phyloP scores from a whole-genome alignment of 2,329 filamentous ascomycete species.

The Fusarium sp. region DNA sequence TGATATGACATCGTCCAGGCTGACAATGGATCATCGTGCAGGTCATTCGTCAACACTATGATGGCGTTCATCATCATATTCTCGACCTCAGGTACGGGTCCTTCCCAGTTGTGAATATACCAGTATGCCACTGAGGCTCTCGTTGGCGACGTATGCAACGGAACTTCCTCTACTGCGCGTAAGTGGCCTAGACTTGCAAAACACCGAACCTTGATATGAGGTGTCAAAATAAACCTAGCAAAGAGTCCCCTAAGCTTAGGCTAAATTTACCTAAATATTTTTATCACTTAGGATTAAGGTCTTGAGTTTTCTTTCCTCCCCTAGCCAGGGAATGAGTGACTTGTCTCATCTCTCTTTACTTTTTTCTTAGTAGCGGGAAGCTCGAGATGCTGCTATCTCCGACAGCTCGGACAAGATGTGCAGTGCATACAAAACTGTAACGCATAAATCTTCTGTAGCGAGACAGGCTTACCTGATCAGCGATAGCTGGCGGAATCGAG shows the following conservation, averaged over 20 bases:
- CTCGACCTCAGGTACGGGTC: slow-evolving; percentile 8
- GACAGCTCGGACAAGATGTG: slow-evolving; percentile 11
- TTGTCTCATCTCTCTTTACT: slow-evolving; percentile 17
- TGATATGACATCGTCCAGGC: not conserved
- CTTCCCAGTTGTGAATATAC: not conserved
- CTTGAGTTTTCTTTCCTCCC: too few relatives aligned
- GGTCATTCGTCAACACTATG: slow-evolving; percentile 4
- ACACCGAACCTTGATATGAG: too few relatives aligned
- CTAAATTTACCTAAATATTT: too few relatives aligned
- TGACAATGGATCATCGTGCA: not conserved
- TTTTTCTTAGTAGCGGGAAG: not conserved
- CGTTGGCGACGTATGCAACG: too few relatives aligned
- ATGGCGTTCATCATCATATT: slow-evolving; percentile 17
- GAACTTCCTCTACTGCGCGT: too few relatives aligned
- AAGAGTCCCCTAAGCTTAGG: too few relatives aligned
- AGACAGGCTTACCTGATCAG: slow-evolving; percentile 30
- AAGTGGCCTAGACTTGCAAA: too few relatives aligned
- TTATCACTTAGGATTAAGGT: too few relatives aligned
- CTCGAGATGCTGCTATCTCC: slow-evolving; percentile 20
- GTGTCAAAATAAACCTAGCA: too few relatives aligned
- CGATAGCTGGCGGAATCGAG: slow-evolving; percentile 30
- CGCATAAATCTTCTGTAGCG: not conserved
- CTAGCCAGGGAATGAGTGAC: slow-evolving; percentile 2
- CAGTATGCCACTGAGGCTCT: not conserved
- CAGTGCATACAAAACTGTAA: not conserved